Percentiles rank a stretch among this genome's conserved stretches.
These are phyloP conservation scores for Globisporangium perplexum DNA, from an alignment of 352 stramenopile species.

Conservation along the genomic window DNA sequence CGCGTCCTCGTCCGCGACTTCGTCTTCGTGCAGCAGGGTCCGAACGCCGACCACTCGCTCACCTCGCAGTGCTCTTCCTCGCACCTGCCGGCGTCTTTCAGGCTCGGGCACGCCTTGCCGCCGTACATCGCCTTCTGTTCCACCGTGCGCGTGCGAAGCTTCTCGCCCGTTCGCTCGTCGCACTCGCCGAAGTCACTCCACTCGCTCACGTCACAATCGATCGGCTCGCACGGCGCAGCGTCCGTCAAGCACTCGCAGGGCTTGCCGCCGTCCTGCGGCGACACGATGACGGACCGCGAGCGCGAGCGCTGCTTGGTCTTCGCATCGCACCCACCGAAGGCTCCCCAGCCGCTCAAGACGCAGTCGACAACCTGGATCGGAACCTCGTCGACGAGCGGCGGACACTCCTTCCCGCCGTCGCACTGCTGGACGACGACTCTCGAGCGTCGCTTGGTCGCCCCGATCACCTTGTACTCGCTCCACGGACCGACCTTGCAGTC, in stretches of 20 bases:
- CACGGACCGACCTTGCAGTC: constrained; percentile 55
- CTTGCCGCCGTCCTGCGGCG: constrained; percentile 39
- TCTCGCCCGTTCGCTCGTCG: constrained; percentile 25
- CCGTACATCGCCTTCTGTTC: constrained; percentile 20
- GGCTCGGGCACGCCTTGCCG: constrained; percentile 26
- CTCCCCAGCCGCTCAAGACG: constrained; percentile 35
- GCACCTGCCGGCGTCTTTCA: constrained; percentile 32
- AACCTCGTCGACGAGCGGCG: constrained; percentile 33
- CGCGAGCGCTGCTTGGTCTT: constrained; percentile 34
- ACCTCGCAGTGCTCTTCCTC: constrained; percentile 40
- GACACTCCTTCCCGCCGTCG: constrained; percentile 40
- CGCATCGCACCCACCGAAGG: constrained; percentile 31
- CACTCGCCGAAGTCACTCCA: constrained; percentile 46
- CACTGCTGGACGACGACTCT: constrained; percentile 24
- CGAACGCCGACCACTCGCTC: constrained; percentile 34
- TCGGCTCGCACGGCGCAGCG: constrained; percentile 23
- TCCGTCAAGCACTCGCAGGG: constrained; percentile 34
- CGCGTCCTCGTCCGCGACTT: constrained; percentile 35
- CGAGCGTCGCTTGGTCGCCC: constrained; percentile 36
- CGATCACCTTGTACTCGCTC: constrained; percentile 33
- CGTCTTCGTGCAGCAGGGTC: constrained; percentile 26
- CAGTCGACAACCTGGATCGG: constrained; percentile 37
- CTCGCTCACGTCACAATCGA: constrained; percentile 42
- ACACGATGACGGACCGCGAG: constrained; percentile 31
- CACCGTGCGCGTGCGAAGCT: constrained; percentile 32